These are phyloP conservation scores for Elsinoe necatrix DNA, from an alignment of 2,329 filamentous ascomycete genomes.

Conservation along the genomic window DNA sequence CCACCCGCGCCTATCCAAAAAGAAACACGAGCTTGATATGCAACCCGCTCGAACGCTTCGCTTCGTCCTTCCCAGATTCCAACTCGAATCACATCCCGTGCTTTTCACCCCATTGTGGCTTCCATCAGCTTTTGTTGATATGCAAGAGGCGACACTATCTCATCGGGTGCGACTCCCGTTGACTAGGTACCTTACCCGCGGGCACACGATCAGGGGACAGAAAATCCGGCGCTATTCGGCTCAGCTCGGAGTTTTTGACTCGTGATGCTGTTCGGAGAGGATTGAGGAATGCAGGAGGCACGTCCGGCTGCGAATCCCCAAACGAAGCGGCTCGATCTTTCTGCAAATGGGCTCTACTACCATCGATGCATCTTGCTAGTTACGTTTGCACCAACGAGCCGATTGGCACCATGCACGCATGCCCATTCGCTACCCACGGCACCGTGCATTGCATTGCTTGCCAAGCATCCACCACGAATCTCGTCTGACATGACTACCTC, in stretches of 20 bases:
- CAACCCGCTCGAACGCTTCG: neutral
- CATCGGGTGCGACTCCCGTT: neutral
- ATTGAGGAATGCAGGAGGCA: neutral
- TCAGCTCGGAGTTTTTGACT: neutral
- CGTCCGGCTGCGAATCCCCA: neutral
- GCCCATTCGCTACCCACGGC: neutral
- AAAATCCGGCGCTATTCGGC: neutral
- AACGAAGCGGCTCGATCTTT: neutral
- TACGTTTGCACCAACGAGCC: neutral
- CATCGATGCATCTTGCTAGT: neutral
- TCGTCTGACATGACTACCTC: neutral
- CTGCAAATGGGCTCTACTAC: neutral
- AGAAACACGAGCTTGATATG: neutral
- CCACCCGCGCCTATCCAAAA: neutral
- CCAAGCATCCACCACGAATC: neutral
- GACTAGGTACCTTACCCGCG: neutral
- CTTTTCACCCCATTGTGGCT: neutral
- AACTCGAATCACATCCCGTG: neutral
- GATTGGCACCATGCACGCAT: neutral
- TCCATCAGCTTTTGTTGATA: constrained; percentile 3
- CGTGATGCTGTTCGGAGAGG: neutral
- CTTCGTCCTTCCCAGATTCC: neutral
- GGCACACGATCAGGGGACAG: neutral
- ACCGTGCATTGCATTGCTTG: neutral
- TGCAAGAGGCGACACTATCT: neutral